Evolutionary conservation across 768 basidiomycete species (phyloP), one percentile per base, ranked within the genome.

Genomic region (Pleurotus djamor): DNA sequence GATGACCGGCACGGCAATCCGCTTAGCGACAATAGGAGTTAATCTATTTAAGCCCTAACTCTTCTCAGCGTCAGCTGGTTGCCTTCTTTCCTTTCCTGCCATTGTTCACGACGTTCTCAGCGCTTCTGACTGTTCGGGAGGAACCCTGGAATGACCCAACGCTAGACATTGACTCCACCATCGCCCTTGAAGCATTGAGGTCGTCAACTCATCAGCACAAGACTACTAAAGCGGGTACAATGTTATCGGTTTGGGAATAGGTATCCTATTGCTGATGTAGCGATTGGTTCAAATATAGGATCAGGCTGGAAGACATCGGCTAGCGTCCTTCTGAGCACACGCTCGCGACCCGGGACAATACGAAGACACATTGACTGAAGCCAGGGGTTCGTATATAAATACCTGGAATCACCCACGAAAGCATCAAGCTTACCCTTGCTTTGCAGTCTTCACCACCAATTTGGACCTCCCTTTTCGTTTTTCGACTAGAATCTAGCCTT

Each of bases 321-420:
- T 56, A 45, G 38, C 41, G 10, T 43, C 44, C 41, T 44, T 44
- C 45, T 47, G 37, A 43, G 41, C 54, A 56, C 54, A 56, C 54
- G 41, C 54, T 32, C 32, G 38, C 54, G 54, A 45, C 41, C 41
- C 54, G 38, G 41, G n/a, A 56, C 54, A 8, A 56, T 41, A 44
- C 41, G 28, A 41, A n/a, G 38, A 41, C 38, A 41, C 38, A 41
- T 41, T 9, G n/a, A 41, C 38, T 41, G n/a, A n/a, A 9, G 9
- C 9, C 38, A 41, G 17, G 45, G 45, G 45, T 47, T n/a, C 10
- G 45, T 47, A 44, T 56, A 56, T 44, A 44, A 56, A 56, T 56
- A 56, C 54, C 38, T 33, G 54, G 10, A 45, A 56, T 56, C 54
- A 56, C 54, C 54, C 54, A 56, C 54, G 54, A 32, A 56, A n/a